Evolutionary conservation across 805 yeast genomes (phyloP), one percentile per base, ranked within the genome.

Genomic region (Blastobotrys mokoenaii): DNA sequence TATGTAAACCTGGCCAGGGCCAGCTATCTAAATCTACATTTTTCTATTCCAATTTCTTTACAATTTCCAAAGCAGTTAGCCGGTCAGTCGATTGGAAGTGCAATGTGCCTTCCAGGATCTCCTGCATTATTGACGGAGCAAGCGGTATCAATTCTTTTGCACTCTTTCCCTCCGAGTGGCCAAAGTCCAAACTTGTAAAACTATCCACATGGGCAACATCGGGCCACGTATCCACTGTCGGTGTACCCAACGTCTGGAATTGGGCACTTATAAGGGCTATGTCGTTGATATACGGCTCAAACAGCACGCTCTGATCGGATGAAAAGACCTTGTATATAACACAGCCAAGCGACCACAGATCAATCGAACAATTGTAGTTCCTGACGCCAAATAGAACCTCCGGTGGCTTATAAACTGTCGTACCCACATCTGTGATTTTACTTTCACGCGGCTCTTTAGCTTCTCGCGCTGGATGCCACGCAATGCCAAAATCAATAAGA

Each of bases 341-440:
- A 9, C 86, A 72, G 0, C 86, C 94, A 15, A 76, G 58, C 1
- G 84, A 67, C 95, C 95, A 85, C 12, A 83, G 67, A 54, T 85
- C 95, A 7, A 84, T 66, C 34, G 70, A 76, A 32, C 57, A 59
- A 2, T 72, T 64, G 56, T 85, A 85, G 48, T 69, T 66, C 1
- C 66, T 50, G n/a, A 74, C 62, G 0, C 85, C 84, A 42, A 83
- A 72, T 36, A 84, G 65, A 40, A 82, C 63, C 56, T 85, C 95
- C 0, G 94, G 90, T 0, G 93, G 80, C 48, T 82, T 79, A 62
- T 76, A 86, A 30, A 70, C 69, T 1, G 81, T 79, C 0, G 89
- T 80, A 16, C 82, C 72, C 3, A 86, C 79, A 46, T 74, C 78
- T 10, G 70, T 60, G 30, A 70, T 59, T 46, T 67, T 68, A 4